Evolutionary conservation across 176 grass and related monocot species (phyloP).

Genomic region (Saccharum officinarum): DNA sequence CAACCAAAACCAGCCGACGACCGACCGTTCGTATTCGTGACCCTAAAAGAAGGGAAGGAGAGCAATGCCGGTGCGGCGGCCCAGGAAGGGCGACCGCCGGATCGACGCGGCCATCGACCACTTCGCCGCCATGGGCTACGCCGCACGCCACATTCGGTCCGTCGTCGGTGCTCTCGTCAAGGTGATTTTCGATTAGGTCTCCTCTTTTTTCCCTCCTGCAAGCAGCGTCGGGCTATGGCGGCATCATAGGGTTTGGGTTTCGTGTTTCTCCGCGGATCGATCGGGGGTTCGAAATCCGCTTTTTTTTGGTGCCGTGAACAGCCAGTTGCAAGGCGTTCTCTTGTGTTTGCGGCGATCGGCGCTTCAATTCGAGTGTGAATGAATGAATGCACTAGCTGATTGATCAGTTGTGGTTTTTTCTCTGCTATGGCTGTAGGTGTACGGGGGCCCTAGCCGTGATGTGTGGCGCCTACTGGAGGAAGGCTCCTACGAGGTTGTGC

Average conservation of each 20-base stretch:
- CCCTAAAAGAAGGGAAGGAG: background rate
- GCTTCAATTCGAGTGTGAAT: background rate
- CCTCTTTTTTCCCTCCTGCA: background rate
- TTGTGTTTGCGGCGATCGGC: background rate
- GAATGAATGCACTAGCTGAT: background rate
- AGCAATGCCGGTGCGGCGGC: background rate
- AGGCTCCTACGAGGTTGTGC: background rate
- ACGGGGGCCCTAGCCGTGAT: background rate
- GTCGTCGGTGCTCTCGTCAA: background rate
- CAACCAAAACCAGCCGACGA: background rate
- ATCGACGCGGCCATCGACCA: slow-evolving; percentile 13
- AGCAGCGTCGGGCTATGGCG: background rate
- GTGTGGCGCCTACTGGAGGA: slow-evolving; percentile 11
- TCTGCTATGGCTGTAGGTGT: background rate
- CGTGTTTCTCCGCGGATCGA: background rate
- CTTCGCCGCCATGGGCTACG: background rate
- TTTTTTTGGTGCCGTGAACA: background rate
- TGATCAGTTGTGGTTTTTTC: background rate
- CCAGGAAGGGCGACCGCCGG: background rate
- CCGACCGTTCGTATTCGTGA: background rate
- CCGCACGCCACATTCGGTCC: background rate
- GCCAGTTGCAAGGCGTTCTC: background rate
- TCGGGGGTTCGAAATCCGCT: background rate
- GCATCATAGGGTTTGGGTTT: background rate
- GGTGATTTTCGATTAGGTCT: background rate